These are phyloP conservation scores for Salix suchowensis DNA, from an alignment of 345 rosid species.

Conservation along the genomic window DNA sequence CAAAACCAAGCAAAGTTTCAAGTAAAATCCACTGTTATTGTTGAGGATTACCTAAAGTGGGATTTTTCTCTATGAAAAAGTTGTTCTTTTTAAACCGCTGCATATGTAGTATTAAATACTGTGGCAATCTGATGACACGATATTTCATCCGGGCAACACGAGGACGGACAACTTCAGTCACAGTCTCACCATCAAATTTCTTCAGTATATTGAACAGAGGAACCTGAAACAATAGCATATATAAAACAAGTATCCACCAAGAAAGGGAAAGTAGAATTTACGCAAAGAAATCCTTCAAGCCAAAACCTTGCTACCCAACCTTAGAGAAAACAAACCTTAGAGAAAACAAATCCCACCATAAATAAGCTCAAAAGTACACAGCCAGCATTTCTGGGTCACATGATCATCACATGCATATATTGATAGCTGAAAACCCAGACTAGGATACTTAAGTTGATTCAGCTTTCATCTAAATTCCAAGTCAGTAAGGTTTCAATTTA, in stretches of 20 bases:
- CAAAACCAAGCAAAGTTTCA: not conserved
- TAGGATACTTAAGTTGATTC: not conserved
- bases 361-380: not conserved
- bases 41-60: constrained; percentile 66
- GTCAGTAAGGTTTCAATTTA: not conserved
- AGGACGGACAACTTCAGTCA: constrained; percentile 93
- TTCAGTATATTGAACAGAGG: constrained; percentile 81
- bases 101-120: constrained; percentile 85
- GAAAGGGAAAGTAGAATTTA: not conserved
- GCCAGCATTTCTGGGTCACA: not conserved
- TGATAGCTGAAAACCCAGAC: not conserved
- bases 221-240: constrained; percentile 44
- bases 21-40: not conserved
- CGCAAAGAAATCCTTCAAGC: too few species aligned
- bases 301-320: too few species aligned
- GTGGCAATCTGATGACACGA: constrained; percentile 69
- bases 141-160: constrained; percentile 78
- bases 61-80: constrained; percentile 93
- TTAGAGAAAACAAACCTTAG: not conserved
- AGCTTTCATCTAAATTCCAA: not conserved
- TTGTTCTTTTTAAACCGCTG: constrained; percentile 86
- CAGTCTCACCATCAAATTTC: constrained; percentile 89
- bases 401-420: not conserved
- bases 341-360: not conserved
- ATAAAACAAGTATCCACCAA: not conserved